Conservation (phyloP, 2,329 filamentous ascomycete species). For the Ophiostoma perfectum region DNA sequence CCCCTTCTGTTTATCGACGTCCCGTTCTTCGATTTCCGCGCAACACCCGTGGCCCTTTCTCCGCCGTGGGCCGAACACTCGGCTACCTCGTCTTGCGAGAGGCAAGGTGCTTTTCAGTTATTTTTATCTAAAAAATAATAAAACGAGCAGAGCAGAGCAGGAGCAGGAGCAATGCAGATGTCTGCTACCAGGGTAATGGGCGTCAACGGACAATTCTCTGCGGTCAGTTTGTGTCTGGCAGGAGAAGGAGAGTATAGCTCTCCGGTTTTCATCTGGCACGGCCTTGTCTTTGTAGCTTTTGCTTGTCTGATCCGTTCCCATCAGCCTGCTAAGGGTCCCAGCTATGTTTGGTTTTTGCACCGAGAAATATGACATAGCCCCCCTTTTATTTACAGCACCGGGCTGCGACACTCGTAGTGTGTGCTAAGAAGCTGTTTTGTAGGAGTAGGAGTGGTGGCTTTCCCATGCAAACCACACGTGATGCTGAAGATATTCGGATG, state of each 20-base stretch:
- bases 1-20: not conserved
- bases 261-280: slow-evolving; percentile 18
- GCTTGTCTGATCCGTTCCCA: slow-evolving; percentile 1
- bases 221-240: slow-evolving; percentile 19
- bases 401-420: not conserved
- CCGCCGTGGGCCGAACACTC: slow-evolving; percentile 12
- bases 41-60: slow-evolving; percentile 15
- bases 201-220: slow-evolving; percentile 20
- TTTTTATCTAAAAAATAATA: not conserved
- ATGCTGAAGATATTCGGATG: not conserved
- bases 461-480: not conserved
- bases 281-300: slow-evolving; percentile 12
- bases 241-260: slow-evolving; percentile 18
- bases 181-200: slow-evolving; percentile 8
- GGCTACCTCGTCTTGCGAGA: slow-evolving; percentile 6
- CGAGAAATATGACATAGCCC: not conserved
- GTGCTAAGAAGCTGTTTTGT: not conserved
- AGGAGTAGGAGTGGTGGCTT: not conserved
- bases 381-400: slow-evolving; percentile 10
- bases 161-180: not conserved
- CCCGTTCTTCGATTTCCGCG: slow-evolving; percentile 14
- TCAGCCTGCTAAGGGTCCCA: slow-evolving; percentile 3
- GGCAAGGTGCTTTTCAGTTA: slow-evolving; percentile 3
- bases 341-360: not conserved
- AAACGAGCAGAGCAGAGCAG: slow-evolving; percentile 12